phyloP scores from a whole-genome alignment of 176 grass and related monocot genomes.

The Rhynchospora tenuis region DNA sequence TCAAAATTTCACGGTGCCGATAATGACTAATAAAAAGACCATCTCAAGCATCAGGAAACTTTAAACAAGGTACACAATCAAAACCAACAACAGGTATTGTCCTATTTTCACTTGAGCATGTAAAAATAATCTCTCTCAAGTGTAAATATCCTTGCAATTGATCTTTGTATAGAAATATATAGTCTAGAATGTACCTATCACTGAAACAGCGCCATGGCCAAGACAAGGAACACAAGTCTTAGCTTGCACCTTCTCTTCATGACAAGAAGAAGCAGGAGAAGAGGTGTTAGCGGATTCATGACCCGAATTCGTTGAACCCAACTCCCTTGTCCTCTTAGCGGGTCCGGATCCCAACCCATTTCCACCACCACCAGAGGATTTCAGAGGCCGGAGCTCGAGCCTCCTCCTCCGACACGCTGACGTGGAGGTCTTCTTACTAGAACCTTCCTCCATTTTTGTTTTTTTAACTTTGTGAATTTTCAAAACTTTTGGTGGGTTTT shows the following conservation, averaged over 20 bases:
- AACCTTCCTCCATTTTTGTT: background rate
- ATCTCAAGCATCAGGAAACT: background rate
- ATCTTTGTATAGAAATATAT: background rate
- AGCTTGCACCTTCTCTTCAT: background rate
- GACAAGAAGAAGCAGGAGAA: background rate
- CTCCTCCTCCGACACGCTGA: background rate
- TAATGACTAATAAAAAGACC: background rate
- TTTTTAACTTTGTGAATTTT: background rate
- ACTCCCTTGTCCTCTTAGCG: background rate
- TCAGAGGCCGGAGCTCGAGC: background rate
- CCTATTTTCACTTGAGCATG: background rate
- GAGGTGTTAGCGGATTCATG: background rate
- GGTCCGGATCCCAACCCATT: background rate
- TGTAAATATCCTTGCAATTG: background rate
- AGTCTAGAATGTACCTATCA: conserved; percentile 23
- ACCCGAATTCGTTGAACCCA: background rate
- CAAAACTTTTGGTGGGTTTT: background rate
- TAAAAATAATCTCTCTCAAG: background rate
- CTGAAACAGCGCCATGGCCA: conserved; percentile 24
- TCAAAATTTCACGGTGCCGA: background rate
- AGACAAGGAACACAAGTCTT: background rate
- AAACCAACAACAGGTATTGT: background rate
- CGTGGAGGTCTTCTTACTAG: too few relatives aligned
- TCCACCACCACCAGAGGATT: background rate
- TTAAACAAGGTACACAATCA: background rate